phyloP scores from a whole-genome alignment of 768 basidiomycete genomes.

The Zangia roseola region DNA sequence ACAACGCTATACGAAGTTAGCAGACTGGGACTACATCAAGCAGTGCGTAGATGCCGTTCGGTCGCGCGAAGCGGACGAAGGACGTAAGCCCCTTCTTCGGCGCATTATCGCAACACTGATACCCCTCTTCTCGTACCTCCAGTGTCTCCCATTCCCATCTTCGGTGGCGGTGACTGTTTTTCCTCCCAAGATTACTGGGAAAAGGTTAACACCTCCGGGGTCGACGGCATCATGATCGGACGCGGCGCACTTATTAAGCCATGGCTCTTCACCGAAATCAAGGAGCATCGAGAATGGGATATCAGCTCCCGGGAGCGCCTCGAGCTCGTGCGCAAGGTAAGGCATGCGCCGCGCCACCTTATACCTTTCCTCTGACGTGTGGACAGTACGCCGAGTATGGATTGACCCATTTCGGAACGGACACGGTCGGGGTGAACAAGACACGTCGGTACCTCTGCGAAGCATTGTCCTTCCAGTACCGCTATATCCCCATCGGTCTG shows the following conservation, averaged over 20 bases:
- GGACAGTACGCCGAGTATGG: constrained; percentile 83
- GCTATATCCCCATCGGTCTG: constrained; percentile 92
- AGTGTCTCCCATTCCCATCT: constrained; percentile 90
- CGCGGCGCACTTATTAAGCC: constrained; percentile 95
- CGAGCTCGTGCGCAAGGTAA: constrained; percentile 72
- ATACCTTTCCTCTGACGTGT: constrained; percentile 1
- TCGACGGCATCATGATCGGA: constrained; percentile 95
- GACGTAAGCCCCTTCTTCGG: constrained; percentile 43
- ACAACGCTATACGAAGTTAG: constrained; percentile 88
- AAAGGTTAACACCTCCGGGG: constrained; percentile 72
- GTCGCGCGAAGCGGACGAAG: constrained; percentile 64
- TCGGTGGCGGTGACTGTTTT: constrained; percentile 95
- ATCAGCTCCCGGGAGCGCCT: constrained; percentile 83
- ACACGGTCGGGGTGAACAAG: constrained; percentile 87
- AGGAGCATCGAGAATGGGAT: constrained; percentile 92
- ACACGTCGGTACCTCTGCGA: constrained; percentile 94
- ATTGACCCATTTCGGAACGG: constrained; percentile 81
- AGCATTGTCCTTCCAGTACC: constrained; percentile 92
- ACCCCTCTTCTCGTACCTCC: not conserved
- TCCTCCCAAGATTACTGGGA: constrained; percentile 82
- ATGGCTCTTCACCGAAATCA: constrained; percentile 94
- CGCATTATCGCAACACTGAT: not conserved
- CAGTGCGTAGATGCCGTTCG: constrained; percentile 82
- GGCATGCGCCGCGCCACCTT: constrained; percentile 11
- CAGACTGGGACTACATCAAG: constrained; percentile 95